Conservation (phyloP, 1,139 yeast species). For the Taphrina pruni region DNA sequence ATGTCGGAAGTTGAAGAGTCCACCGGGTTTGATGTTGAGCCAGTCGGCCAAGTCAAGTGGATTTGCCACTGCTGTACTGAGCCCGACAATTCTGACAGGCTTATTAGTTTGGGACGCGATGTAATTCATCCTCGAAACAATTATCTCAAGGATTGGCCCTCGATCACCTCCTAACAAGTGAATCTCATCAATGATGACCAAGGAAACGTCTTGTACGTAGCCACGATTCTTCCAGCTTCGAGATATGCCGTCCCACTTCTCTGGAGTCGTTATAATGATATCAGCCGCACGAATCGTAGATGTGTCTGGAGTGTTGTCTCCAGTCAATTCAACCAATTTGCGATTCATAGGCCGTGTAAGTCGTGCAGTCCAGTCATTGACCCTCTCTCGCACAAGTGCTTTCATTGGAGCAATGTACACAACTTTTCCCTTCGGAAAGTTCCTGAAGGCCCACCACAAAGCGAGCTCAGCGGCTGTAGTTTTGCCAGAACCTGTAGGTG, state of each 20-base stretch:
- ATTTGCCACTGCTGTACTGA: constrained; percentile 97
- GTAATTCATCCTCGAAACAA: constrained; percentile 97
- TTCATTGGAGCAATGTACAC: constrained; percentile 97
- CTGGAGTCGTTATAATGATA: constrained; percentile 94
- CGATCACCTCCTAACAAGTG: constrained; percentile 96
- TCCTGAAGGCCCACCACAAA: constrained; percentile 69
- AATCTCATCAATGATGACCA: constrained; percentile 97
- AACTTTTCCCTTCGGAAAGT: constrained; percentile 47
- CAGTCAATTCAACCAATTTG: constrained; percentile 88
- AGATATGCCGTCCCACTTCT: constrained; percentile 97
- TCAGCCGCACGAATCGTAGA: constrained; percentile 86
- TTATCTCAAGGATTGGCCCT: constrained; percentile 97
- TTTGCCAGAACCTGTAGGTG: constrained; percentile 99
- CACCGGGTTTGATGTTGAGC: constrained; percentile 82
- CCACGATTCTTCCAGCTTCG: constrained; percentile 97
- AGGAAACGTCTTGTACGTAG: constrained; percentile 87
- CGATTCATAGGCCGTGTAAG: constrained; percentile 66
- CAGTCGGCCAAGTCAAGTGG: constrained; percentile 98
- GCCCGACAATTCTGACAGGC: constrained; percentile 82
- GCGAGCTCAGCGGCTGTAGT: constrained; percentile 97
- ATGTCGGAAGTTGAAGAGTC: constrained; percentile 89
- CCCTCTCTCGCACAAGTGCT: constrained; percentile 94
- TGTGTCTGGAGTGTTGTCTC: constrained; percentile 93
- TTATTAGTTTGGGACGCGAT: constrained; percentile 75
- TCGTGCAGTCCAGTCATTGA: constrained; percentile 87